Evolutionary conservation across 2,329 filamentous ascomycete genomes (phyloP), one percentile per base, ranked within the genome.

Genomic region (Daldinia sp.): DNA sequence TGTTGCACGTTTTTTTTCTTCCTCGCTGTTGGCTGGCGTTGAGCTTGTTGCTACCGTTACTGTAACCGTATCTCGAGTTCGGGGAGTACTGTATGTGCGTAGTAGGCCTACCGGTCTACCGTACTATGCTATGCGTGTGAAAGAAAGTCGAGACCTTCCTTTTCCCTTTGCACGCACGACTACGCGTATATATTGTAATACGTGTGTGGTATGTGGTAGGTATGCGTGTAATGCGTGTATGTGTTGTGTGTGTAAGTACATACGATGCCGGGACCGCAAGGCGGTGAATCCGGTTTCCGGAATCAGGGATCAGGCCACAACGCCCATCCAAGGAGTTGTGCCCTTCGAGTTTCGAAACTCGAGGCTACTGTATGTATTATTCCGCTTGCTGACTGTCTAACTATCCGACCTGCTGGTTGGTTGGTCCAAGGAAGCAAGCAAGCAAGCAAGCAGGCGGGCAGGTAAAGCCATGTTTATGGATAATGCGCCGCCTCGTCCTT

Each of bases 231-330:
- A 29, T 52, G 21, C 27, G 13, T n/a, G 32, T 52, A 39, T 29
- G 4, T 52, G 19, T 25, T 52, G 19, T 25, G 25, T 47, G 13
- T 10, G 15, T 37, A 11, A 15, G 19, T 23, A 29, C 34, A 52
- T 41, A 29, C 34, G 25, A 45, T 11, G 7, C 25, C 13, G 34
- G 34, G 43, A 43, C 32, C 51, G 53, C 34, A 47, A 61, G 58
- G 63, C 63, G 63, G 63, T 66, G 63, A 61, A 66, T 61, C 54
- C 34, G 39, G 39, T 45, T 45, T 45, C 39, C 39, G 55, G 41
- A 41, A 64, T 58, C 63, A 63, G 55, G 41, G 35, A 64, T 58
- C 63, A 63, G 63, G 56, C 57, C 63, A 66, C 57, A 30, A n/a
- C 21, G 10, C 19, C 39, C 41, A 25, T 51, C 32, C 17, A 56